These are phyloP conservation scores for Podospora comata DNA, from an alignment of 495 filamentous ascomycete species.

Conservation along the genomic window DNA sequence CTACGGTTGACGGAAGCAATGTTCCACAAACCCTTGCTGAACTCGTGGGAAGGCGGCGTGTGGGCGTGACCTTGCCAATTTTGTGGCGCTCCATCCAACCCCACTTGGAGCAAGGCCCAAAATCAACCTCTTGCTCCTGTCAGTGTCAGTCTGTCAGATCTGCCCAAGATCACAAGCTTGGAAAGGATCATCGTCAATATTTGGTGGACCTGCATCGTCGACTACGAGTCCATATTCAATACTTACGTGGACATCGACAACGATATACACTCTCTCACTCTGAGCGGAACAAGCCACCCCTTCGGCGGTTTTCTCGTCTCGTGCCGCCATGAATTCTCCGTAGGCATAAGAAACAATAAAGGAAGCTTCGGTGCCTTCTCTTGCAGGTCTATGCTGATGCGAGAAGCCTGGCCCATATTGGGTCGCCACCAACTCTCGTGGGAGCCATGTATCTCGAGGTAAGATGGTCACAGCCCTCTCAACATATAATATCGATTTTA, in stretches of 20 bases:
- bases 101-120: neutral
- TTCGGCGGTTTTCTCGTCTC: constrained; percentile 11
- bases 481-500: neutral
- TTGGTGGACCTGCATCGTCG: constrained; percentile 6
- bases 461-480: neutral
- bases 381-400: constrained; percentile 17
- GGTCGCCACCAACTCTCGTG: neutral
- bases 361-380: constrained; percentile 25
- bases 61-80: constrained; percentile 2
- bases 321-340: constrained; percentile 4
- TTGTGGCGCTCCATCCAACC: constrained; percentile 4
- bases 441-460: neutral
- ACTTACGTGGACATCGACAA: neutral
- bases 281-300: neutral
- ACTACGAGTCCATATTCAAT: neutral
- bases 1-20: neutral
- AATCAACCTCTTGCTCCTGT: neutral
- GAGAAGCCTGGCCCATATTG: constrained; percentile 2
- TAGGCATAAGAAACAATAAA: constrained; percentile 13
- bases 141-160: neutral
- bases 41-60: neutral
- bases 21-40: neutral
- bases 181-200: neutral
- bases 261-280: neutral
- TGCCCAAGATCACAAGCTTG: neutral